phyloP scores from a whole-genome alignment of 139 green algal genomes.

The Chlorella sp. region DNA sequence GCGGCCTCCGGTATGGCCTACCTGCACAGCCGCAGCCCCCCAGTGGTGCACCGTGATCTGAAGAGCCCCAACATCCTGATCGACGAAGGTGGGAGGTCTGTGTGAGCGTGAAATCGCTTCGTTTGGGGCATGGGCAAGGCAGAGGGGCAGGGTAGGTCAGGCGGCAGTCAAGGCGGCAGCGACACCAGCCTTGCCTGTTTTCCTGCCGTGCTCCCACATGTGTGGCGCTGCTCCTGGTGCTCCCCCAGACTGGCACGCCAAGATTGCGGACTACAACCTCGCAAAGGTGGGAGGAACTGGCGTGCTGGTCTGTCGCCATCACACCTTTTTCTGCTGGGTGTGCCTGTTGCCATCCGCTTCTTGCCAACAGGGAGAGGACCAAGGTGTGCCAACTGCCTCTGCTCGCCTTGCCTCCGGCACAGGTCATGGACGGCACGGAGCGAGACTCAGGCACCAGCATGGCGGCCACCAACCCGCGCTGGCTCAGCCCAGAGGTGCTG shows the following conservation, averaged over 20 bases:
- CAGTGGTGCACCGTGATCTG: slow-evolving; percentile 57
- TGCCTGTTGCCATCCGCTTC: too few species aligned
- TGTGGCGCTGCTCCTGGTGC: background rate
- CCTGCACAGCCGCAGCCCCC: slow-evolving; percentile 30
- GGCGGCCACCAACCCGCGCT: background rate
- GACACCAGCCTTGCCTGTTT: background rate
- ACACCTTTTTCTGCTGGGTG: too few species aligned
- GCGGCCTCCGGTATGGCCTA: slow-evolving; percentile 33
- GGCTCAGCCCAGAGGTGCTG: slow-evolving; percentile 4
- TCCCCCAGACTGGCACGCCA: background rate
- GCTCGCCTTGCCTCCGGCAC: too few species aligned
- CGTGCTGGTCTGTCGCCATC: too few species aligned
- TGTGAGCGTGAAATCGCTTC: too few species aligned
- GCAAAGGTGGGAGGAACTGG: background rate
- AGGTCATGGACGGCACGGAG: background rate
- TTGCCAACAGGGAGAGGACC: too few species aligned
- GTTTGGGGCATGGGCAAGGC: too few species aligned
- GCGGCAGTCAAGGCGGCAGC: background rate
- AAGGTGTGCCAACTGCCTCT: too few species aligned
- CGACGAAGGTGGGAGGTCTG: background rate
- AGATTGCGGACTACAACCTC: background rate
- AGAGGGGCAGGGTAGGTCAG: too few species aligned
- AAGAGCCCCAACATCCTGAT: slow-evolving; percentile 53
- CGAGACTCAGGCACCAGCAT: background rate
- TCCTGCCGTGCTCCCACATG: background rate